Percentiles rank a stretch among this genome's conserved stretches.
phyloP scores from a whole-genome alignment of 106 monocot genomes.

The Dioscorea dumetorum region DNA sequence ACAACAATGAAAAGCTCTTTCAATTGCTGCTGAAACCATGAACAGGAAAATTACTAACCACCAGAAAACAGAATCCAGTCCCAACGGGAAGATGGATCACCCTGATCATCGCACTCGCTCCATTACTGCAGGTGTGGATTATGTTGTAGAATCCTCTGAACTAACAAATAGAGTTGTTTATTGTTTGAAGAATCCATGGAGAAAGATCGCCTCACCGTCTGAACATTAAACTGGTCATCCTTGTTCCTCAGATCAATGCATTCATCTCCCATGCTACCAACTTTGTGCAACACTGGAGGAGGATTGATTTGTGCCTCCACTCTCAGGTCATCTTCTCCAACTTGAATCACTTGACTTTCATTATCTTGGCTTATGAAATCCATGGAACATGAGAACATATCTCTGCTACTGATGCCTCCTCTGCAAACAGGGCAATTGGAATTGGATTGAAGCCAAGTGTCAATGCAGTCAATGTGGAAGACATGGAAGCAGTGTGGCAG shows the following conservation, averaged over 20 bases:
- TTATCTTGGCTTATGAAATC: neutral
- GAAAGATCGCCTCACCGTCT: conserved; percentile 59
- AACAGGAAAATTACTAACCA: no score
- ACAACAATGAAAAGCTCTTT: no score
- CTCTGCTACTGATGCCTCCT: conserved; percentile 13
- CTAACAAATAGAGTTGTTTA: conserved; percentile 31
- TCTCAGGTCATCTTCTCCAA: conserved; percentile 1
- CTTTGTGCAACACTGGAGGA: conserved; percentile 7
- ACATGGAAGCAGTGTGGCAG: conserved; percentile 57
- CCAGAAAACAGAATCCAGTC: neutral
- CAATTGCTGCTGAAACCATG: no score
- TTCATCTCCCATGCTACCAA: conserved; percentile 62
- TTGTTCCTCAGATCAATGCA: conserved; percentile 27
- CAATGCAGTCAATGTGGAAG: conserved; percentile 84
- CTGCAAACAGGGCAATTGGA: conserved; percentile 70
- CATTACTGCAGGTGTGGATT: conserved; percentile 6
- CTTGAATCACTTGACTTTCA: conserved; percentile 10
- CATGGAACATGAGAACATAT: neutral
- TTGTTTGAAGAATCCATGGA: conserved; percentile 71
- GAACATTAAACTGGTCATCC: conserved; percentile 32
- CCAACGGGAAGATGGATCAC: conserved; percentile 55
- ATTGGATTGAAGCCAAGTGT: conserved; percentile 62
- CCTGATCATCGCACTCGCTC: conserved; percentile 17
- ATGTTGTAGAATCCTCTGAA: conserved; percentile 34
- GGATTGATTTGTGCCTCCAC: neutral